phyloP scores from a whole-genome alignment of 2,329 filamentous ascomycete species.

The Fulvia fulva region DNA sequence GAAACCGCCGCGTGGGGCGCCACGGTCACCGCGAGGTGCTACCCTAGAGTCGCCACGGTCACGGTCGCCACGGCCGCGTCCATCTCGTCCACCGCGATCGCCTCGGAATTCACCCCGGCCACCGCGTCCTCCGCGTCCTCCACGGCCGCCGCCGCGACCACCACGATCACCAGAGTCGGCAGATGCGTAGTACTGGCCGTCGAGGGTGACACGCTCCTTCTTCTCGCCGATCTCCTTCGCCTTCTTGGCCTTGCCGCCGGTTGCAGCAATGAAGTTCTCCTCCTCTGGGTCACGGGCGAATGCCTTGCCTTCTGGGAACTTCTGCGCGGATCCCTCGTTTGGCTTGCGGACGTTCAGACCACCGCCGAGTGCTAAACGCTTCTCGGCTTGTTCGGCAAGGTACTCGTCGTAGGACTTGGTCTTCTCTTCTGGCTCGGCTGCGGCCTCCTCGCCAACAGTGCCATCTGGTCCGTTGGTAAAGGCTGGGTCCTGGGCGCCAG shows the following conservation, averaged over 20 bases:
- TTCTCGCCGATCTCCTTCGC: conserved; percentile 72
- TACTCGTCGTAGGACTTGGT: conserved; percentile 87
- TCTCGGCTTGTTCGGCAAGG: conserved; percentile 70
- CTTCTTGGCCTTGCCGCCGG: conserved; percentile 75
- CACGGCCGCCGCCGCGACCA: conserved; percentile 44
- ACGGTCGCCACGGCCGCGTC: conserved; percentile 29
- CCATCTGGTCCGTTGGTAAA: conserved; percentile 42
- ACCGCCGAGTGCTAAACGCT: conserved; percentile 68
- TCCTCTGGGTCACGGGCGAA: conserved; percentile 55
- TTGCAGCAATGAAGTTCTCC: conserved; percentile 68
- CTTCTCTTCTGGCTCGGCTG: conserved; percentile 62
- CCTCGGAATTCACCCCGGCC: conserved; percentile 42
- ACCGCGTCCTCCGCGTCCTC: conserved; percentile 42
- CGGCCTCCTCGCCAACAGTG: conserved; percentile 26
- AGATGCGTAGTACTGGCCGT: conserved; percentile 63
- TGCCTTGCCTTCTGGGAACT: conserved; percentile 83
- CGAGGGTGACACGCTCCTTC: conserved; percentile 86
- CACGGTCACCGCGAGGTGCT: conserved; percentile 30
- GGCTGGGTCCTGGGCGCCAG: conserved; percentile 42
- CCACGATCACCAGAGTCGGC: conserved; percentile 53
- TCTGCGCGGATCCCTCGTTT: conserved; percentile 93
- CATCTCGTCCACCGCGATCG: conserved; percentile 40
- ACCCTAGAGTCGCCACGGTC: conserved; percentile 35
- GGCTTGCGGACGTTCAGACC: conserved; percentile 74
- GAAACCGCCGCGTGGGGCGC: conserved; percentile 22